phyloP scores from a whole-genome alignment of 495 filamentous ascomycete genomes.

The Aspergillus kassunensis region DNA sequence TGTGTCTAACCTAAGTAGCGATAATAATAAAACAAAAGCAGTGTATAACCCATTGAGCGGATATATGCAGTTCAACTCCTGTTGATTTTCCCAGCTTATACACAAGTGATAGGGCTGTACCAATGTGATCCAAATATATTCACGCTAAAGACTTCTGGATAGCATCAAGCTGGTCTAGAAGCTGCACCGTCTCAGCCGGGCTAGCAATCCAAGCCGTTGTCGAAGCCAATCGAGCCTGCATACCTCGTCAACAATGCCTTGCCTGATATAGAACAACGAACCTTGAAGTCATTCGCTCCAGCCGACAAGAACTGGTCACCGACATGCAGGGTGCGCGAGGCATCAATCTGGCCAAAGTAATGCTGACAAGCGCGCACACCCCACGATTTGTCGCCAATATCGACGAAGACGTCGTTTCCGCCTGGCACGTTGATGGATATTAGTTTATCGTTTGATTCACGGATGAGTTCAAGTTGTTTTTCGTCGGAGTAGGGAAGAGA shows the following conservation, averaged over 20 bases:
- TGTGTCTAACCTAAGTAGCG: too few species aligned
- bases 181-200: constrained; percentile 80
- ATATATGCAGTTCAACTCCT: too few species aligned
- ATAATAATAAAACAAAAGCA: too few species aligned
- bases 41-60: too few species aligned
- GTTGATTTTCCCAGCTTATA: too few species aligned
- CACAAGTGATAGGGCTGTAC: too few species aligned
- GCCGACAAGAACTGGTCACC: constrained; percentile 96
- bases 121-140: background rate
- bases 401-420: constrained; percentile 95
- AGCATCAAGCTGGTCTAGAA: constrained; percentile 72
- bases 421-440: constrained; percentile 31
- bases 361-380: constrained; percentile 87
- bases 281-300: constrained; percentile 96
- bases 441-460: background rate
- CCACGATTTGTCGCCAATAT: constrained; percentile 97
- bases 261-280: constrained; percentile 15
- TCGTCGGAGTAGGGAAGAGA: background rate
- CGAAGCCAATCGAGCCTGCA: constrained; percentile 56
- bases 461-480: background rate
- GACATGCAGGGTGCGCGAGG: constrained; percentile 70
- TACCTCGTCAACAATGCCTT: background rate
- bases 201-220: constrained; percentile 88
- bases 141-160: constrained; percentile 6
- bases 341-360: constrained; percentile 77